phyloP scores from a whole-genome alignment of 352 stramenopile species.

The Phytophthora pinifolia region DNA sequence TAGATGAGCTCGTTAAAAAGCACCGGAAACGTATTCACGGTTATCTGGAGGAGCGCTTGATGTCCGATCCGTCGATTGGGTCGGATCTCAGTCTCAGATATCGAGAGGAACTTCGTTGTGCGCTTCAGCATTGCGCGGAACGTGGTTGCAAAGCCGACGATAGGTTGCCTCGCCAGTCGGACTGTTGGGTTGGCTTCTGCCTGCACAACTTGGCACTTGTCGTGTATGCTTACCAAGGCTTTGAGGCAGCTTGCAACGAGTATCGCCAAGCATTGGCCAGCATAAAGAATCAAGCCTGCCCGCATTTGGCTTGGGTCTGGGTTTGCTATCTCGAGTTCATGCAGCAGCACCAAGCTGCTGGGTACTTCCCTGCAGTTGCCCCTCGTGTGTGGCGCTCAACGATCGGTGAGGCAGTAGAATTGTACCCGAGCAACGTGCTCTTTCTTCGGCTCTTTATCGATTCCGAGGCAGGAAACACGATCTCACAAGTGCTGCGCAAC shows the following conservation, averaged over 20 bases:
- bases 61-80: constrained; percentile 20
- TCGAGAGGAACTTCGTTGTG: constrained; percentile 42
- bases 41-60: constrained; percentile 25
- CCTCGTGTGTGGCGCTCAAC: constrained; percentile 55
- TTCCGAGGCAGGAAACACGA: constrained; percentile 64
- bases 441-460: constrained; percentile 77
- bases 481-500: constrained; percentile 69
- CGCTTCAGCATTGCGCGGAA: constrained; percentile 32
- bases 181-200: constrained; percentile 47
- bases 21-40: constrained; percentile 16
- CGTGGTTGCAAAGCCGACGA: background rate
- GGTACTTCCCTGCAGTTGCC: constrained; percentile 36
- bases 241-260: constrained; percentile 49
- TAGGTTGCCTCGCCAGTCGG: background rate
- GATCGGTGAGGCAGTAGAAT: constrained; percentile 38
- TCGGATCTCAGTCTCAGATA: constrained; percentile 39
- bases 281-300: constrained; percentile 20
- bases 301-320: constrained; percentile 34
- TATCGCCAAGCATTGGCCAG: constrained; percentile 33
- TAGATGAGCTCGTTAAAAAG: constrained; percentile 42
- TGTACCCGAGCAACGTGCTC: constrained; percentile 45
- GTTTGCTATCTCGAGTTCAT: constrained; percentile 58
- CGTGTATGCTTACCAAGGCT: constrained; percentile 52
- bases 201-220: constrained; percentile 64
- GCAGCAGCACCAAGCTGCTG: constrained; percentile 48